Evolutionary conservation across 2,329 filamentous ascomycete genomes (phyloP).

Genomic region (Xylariaceae sp.): DNA sequence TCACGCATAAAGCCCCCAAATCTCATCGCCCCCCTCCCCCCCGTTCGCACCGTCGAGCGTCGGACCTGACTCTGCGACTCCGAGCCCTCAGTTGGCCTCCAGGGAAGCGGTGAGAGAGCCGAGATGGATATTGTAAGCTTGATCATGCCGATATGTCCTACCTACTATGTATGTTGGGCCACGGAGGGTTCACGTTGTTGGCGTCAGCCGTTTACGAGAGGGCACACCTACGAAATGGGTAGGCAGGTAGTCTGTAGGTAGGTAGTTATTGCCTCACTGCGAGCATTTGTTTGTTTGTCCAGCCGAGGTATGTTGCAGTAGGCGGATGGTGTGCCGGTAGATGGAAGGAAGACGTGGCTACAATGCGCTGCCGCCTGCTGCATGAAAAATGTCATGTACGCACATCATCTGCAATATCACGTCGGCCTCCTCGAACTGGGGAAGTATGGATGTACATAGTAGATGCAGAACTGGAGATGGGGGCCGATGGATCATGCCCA

Average conservation of each 20-base stretch:
- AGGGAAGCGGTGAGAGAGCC: conserved; percentile 8
- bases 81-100: background rate
- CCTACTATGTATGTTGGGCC: background rate
- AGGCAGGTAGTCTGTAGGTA: no score
- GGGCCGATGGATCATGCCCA: background rate
- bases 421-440: background rate
- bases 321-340: no score
- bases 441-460: background rate
- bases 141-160: background rate
- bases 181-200: background rate
- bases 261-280: no score
- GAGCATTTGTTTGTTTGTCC: no score
- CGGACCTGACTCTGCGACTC: background rate
- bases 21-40: background rate
- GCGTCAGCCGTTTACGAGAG: conserved; percentile 8
- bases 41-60: background rate
- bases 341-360: background rate
- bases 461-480: background rate
- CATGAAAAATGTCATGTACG: background rate
- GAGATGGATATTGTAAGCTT: background rate
- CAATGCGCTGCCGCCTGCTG: background rate
- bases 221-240: background rate
- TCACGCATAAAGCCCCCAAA: conserved; percentile 6
- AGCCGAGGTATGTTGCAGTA: background rate
- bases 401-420: background rate